Evolutionary conservation across 176 grass and related monocot species (phyloP).

Genomic region (barley (Hordeum vulgare)): DNA sequence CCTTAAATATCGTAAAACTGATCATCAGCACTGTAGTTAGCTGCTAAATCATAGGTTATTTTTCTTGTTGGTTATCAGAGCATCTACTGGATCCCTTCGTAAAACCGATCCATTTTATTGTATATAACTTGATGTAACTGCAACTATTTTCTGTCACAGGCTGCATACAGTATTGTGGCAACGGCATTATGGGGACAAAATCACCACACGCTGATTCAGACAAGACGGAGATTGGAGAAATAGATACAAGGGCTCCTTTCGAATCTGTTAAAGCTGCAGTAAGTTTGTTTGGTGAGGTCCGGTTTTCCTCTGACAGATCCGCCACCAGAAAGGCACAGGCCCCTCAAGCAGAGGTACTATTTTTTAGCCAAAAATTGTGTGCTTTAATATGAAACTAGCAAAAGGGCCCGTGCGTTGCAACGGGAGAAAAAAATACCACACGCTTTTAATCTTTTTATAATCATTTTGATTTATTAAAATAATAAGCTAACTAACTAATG

Average conservation of each 20-base stretch:
- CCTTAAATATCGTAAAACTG: neutral
- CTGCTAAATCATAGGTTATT: neutral
- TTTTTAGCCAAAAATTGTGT: neutral
- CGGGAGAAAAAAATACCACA: no score
- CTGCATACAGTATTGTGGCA: neutral
- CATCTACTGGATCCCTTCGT: neutral
- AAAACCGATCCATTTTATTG: neutral
- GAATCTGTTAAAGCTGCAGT: conserved; percentile 94
- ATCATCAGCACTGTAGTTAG: neutral
- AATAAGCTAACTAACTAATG: no score
- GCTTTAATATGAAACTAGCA: neutral
- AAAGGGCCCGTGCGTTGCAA: no score
- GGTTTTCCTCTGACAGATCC: conserved; percentile 48
- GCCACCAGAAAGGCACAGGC: conserved; percentile 52
- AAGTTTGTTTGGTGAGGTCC: conserved; percentile 82
- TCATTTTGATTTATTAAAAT: no score
- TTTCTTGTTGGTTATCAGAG: neutral
- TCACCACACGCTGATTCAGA: conserved; percentile 38
- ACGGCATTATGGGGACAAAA: conserved; percentile 61
- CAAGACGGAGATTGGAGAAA: conserved; percentile 65
- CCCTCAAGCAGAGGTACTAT: conserved; percentile 61
- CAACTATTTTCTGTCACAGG: neutral
- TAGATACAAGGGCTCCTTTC: conserved; percentile 91
- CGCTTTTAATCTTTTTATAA: no score
- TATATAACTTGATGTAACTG: neutral